Base-by-base conservation (phyloP, 1,139 yeast species). In the Pichia sp. region DNA sequence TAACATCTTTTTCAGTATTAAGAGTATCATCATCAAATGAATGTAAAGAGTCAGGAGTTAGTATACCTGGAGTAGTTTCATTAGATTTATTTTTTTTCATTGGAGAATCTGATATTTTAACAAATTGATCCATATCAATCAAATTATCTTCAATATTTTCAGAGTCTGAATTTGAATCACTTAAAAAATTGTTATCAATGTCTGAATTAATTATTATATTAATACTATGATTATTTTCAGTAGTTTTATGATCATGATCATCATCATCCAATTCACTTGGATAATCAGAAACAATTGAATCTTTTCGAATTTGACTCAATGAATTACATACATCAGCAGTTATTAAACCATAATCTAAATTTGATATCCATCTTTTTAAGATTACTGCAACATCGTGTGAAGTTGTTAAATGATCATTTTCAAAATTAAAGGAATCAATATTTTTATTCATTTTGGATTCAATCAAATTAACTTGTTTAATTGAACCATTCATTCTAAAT, bases 361-460 rank as follows among this genome's bases (percentile, higher is more conserved):
- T 58, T 1, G 63, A 57, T 29, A 67, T 56, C 63, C 66, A 67
- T 47, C 71, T 58, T 52, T 67, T 67, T 50, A 67, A 55, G 25
- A 67, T 53, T 56, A 66, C 66, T 2, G 69, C 65, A 10, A 64
- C 64, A 52, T 67, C 70, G 53, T 65, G 63, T 37, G 62, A 55
- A 5, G 51, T 48, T 18, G 34, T 30, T 3, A 26, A 11, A 33
- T 54, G 52, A 43, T 58, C 56, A 10, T 18, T 18, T 18, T 53
- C 51, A 46, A 62, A 59, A 10, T 49, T 43, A 33, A 52, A 57
- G 3, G 54, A 41, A 25, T 58, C 56, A 6, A 51, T 35, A 43
- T 51, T 42, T 42, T 44, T 48, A 11, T 25, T n/a, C 28, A 51
- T 33, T 18, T 46, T 46, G 1, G 26, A 7, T 46, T 66, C 69